A percentile compares a stretch with the other conserved stretches of the same genome.
Conservation (phyloP, 2,329 filamentous ascomycete species). For the Zymoseptoria crescenta region DNA sequence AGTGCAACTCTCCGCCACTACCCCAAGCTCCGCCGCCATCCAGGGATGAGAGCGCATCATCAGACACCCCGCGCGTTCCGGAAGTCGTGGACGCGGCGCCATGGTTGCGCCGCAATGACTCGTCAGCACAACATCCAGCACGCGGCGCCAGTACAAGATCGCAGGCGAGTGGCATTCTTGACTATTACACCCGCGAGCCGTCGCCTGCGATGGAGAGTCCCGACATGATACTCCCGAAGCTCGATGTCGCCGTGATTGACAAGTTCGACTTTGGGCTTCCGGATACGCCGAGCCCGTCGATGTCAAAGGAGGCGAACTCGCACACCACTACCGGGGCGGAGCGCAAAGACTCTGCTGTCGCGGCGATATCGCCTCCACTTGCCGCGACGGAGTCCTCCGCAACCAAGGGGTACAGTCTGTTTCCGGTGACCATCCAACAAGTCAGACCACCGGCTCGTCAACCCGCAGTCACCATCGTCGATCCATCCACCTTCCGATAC, state of each 20-base stretch:
- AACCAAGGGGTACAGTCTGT: conserved; percentile 19
- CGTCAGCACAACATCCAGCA: background rate
- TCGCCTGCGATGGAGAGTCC: conserved; percentile 18
- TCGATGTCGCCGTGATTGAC: conserved; percentile 20
- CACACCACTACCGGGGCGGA: conserved; percentile 9
- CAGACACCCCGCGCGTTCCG: conserved; percentile 14
- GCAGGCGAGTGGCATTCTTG: conserved; percentile 17
- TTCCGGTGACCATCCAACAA: conserved; percentile 19
- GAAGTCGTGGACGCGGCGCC: conserved; percentile 20
- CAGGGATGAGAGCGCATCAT: conserved; percentile 2
- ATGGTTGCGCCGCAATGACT: conserved; percentile 14
- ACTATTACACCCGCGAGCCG: conserved; percentile 24
- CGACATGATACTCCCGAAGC: conserved; percentile 10
- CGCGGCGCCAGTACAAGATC: conserved; percentile 11
- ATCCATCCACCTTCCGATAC: conserved; percentile 1
- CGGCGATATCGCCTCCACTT: conserved; percentile 12
- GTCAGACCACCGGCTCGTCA: conserved; percentile 14
- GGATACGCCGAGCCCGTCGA: conserved; percentile 9
- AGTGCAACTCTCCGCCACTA: conserved; percentile 2
- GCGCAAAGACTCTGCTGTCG: conserved; percentile 6
- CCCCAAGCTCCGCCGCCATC: conserved; percentile 3
- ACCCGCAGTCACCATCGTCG: conserved; percentile 1
- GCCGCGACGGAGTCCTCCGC: conserved; percentile 1
- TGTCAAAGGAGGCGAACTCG: background rate
- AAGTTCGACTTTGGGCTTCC: conserved; percentile 25